Percentiles rank a stretch among this genome's conserved stretches.
phyloP scores from a whole-genome alignment of 2,329 filamentous ascomycete genomes.

The Aspergillus sp. region DNA sequence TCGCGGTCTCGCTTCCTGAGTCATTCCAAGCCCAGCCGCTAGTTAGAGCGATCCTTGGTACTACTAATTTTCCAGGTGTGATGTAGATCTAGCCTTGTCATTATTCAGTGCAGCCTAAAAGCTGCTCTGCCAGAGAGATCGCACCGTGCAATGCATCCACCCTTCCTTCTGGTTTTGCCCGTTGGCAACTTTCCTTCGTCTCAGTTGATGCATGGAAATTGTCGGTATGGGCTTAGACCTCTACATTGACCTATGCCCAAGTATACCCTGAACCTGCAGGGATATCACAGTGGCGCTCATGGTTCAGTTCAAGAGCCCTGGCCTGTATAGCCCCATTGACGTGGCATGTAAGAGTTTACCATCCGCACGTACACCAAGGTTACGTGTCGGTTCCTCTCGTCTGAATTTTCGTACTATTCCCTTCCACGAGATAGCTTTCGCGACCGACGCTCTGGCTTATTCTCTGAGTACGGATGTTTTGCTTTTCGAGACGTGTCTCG shows the following conservation, averaged over 20 bases:
- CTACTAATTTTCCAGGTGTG: neutral
- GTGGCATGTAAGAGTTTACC: slow-evolving; percentile 14
- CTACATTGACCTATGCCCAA: neutral
- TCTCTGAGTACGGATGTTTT: neutral
- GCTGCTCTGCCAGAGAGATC: slow-evolving; percentile 2
- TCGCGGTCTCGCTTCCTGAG: slow-evolving; percentile 1
- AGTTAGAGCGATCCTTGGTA: neutral
- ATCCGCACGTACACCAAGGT: neutral
- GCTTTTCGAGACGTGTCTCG: neutral
- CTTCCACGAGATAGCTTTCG: slow-evolving; percentile 3
- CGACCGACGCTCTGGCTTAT: neutral
- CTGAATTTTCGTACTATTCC: neutral
- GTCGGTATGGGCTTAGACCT: slow-evolving; percentile 2
- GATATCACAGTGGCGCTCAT: slow-evolving; percentile 16
- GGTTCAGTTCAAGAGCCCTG: slow-evolving; percentile 1
- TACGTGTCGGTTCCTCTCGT: neutral
- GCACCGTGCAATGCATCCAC: neutral
- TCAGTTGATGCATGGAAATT: slow-evolving; percentile 1
- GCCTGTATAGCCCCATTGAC: slow-evolving; percentile 16
- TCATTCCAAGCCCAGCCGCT: neutral
- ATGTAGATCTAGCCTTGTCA: neutral
- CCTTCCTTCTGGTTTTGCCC: neutral
- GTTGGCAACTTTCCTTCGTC: neutral
- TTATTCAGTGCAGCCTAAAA: neutral
- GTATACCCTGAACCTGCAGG: slow-evolving; percentile 15